These are phyloP conservation scores for Ophiostoma sp. DNA, from an alignment of 2,329 filamentous ascomycete species.

Conservation along the genomic window DNA sequence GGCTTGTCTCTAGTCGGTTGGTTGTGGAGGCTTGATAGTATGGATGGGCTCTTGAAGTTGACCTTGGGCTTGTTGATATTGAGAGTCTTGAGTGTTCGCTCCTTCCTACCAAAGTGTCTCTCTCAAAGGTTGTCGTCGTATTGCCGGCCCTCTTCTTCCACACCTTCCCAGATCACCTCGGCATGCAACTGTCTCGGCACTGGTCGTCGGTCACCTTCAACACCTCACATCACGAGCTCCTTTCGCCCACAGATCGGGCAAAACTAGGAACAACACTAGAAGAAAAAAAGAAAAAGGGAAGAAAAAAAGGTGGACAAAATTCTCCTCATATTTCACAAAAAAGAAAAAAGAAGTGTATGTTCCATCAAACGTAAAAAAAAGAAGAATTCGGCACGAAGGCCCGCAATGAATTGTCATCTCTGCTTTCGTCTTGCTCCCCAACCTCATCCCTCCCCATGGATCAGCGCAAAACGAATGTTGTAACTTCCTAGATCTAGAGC, in stretches of 20 bases:
- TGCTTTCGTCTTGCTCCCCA: background rate
- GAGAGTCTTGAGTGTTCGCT: background rate
- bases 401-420: background rate
- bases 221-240: background rate
- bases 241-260: background rate
- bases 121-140: background rate
- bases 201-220: background rate
- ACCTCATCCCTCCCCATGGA: background rate
- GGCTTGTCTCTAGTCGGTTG: background rate
- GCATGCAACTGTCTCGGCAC: background rate
- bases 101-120: background rate
- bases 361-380: background rate
- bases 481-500: background rate
- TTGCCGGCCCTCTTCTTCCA: background rate
- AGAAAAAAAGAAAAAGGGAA: background rate
- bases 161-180: background rate
- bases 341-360: background rate
- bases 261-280: background rate
- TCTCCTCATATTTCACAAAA: background rate
- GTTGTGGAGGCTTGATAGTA: background rate
- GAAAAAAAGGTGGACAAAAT: background rate
- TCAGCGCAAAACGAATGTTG: background rate
- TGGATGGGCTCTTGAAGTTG: background rate
- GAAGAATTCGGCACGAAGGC: background rate
- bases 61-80: background rate